phyloP scores from a whole-genome alignment of 73 alveolate genomes.

The Strombidium stylifer region DNA sequence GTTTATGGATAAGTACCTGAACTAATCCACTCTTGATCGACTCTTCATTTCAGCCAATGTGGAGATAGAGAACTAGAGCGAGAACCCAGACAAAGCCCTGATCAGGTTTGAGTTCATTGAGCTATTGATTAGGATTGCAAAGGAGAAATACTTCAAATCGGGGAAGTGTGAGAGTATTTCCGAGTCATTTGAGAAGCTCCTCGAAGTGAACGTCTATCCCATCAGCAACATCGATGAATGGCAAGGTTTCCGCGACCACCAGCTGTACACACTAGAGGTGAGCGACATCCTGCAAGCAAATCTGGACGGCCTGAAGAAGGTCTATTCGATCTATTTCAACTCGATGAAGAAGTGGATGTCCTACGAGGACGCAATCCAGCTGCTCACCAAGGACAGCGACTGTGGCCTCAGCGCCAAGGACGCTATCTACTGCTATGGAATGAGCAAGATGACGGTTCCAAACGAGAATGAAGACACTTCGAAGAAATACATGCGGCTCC shows the following conservation, averaged over 20 bases:
- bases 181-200: conserved; percentile 17
- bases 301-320: conserved; percentile 1
- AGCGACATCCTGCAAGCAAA: conserved; percentile 41
- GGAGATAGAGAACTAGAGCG: conserved; percentile 45
- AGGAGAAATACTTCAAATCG: conserved; percentile 36
- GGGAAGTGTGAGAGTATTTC: conserved; percentile 17
- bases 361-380: no score
- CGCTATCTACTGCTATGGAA: conserved; percentile 16
- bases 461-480: conserved; percentile 11
- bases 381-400: no score
- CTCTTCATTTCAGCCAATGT: conserved; percentile 59
- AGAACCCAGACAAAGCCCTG: conserved; percentile 55
- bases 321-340: no score
- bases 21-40: conserved; percentile 41
- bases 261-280: conserved; percentile 34
- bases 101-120: conserved; percentile 69
- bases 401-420: neutral
- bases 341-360: no score
- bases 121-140: conserved; percentile 61
- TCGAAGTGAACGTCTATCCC: conserved; percentile 23
- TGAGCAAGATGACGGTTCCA: conserved; percentile 25
- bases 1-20: conserved; percentile 36
- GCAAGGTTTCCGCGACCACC: conserved; percentile 10
- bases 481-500: conserved; percentile 1
- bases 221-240: conserved; percentile 6